These are phyloP conservation scores for Leccinum variicolor DNA, from an alignment of 768 basidiomycete genomes.

Conservation along the genomic window DNA sequence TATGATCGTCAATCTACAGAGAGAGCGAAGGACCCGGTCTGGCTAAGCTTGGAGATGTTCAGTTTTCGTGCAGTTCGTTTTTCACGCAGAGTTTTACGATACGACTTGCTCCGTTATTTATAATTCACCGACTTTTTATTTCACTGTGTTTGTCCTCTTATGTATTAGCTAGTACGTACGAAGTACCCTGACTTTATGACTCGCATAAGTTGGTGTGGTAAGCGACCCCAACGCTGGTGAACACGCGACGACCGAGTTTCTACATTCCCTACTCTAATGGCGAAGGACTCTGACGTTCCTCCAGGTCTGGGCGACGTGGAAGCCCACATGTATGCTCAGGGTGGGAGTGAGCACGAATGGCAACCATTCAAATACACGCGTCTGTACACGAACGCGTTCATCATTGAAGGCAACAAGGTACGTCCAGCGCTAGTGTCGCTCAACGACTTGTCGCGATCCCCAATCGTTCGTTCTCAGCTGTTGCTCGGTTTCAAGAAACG, in stretches of 20 bases:
- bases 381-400: slow-evolving; percentile 70
- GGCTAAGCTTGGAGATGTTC: slow-evolving; percentile 3
- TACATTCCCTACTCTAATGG: slow-evolving; percentile 9
- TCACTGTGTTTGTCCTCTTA: slow-evolving; percentile 1
- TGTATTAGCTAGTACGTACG: slow-evolving; percentile 8
- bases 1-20: slow-evolving; percentile 47
- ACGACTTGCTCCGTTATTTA: neutral
- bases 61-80: neutral
- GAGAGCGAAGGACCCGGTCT: slow-evolving; percentile 21
- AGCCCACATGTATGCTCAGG: slow-evolving; percentile 34
- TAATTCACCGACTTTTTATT: neutral
- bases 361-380: slow-evolving; percentile 37
- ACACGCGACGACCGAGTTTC: neutral
- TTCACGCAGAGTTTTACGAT: neutral
- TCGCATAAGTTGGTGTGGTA: neutral
- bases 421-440: neutral
- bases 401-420: slow-evolving; percentile 53
- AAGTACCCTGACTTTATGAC: neutral
- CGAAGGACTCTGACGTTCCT: slow-evolving; percentile 26
- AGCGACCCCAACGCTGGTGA: neutral
- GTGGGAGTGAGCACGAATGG: slow-evolving; percentile 46
- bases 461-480: slow-evolving; percentile 50
- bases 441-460: neutral
- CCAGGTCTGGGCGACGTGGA: slow-evolving; percentile 38
- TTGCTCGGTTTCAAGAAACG: slow-evolving; percentile 78